Conservation (phyloP, 164 flowering plant genomes). For the Aristolochia contorta region DNA sequence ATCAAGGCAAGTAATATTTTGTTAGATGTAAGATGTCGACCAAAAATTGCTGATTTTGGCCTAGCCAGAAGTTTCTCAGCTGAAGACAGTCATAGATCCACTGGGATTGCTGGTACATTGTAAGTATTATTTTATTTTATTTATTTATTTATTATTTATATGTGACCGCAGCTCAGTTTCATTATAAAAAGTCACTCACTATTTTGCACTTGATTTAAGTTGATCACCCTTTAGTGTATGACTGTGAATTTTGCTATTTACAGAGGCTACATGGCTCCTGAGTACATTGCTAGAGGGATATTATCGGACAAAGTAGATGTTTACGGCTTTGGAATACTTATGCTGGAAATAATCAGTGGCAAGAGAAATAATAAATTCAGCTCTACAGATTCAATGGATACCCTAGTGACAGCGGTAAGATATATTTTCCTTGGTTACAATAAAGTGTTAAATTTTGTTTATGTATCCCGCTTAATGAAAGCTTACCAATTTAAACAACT, state of each 20-base stretch:
- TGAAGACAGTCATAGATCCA: constrained; percentile 86
- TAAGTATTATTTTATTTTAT: constrained; percentile 19
- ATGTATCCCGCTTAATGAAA: neutral
- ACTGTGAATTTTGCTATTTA: neutral
- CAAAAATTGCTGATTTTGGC: constrained; percentile 76
- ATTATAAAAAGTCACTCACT: neutral
- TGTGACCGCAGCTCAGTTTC: neutral
- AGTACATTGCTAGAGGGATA: constrained; percentile 55
- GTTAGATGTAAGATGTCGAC: constrained; percentile 32
- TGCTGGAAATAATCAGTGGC: constrained; percentile 53
- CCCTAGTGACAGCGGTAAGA: constrained; percentile 56
- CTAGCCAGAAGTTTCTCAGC: constrained; percentile 69
- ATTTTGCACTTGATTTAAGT: too few relatives aligned
- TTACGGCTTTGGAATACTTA: constrained; percentile 63
- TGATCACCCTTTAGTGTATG: too few relatives aligned
- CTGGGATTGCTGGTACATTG: constrained; percentile 92
- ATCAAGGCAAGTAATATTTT: constrained; percentile 60
- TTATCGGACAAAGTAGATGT: constrained; percentile 64
- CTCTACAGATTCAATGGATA: constrained; percentile 47
- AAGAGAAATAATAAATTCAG: constrained; percentile 40
- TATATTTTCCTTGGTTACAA: neutral
- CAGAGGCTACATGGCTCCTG: constrained; percentile 76
- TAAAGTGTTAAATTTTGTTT: neutral
- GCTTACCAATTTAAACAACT: too few relatives aligned
- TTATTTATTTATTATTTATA: too few relatives aligned